Base-by-base conservation (phyloP, 1,284 basidiomycete species). In the Irpex rosettiformis region DNA sequence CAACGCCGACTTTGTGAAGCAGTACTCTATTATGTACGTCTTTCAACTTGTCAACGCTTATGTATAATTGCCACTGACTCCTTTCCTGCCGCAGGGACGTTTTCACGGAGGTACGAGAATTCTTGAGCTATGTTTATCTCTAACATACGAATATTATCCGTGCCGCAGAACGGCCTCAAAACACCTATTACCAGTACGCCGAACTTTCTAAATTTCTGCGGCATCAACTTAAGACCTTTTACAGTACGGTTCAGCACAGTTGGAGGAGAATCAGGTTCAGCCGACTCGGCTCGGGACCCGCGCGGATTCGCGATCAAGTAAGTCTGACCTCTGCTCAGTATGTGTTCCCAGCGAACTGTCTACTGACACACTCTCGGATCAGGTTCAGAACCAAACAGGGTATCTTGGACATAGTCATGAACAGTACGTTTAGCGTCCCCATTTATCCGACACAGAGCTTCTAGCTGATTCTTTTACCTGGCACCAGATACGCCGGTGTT, bases 271-370 rank as follows among this genome's bases (percentile, higher is more conserved):
- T 79, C 79, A 40, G 94, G 94, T 21, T 93, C 93, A 37, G 81
- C 91, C 22, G 95, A 98, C 71, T 91, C 91, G 24, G 91, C 91
- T 55, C 89, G 94, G 64, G 95, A 97, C 72, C 93, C 93, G 49
- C 91, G 94, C 72, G 94, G 69, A 8, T 69, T 70, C 59, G 65
- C 68, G 16, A 51, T 69, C 24, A 70, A 69, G 67, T 69, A 56
- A 25, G 63, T 37, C 18, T 49, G 13, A 18, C 18, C 49, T 16
- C 22, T n/a, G 58, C 8, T 52, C 16, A 22, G 21, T 42, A n/a
- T n/a, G n/a, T n/a, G n/a, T n/a, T n/a, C n/a, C 7, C 18, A 8
- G 11, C n/a, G 8, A 21, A 18, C 18, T 11, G 7, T 21, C 8
- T 16, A 22, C 57, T 21, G 18, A 49, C 18, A 11, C 40, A 24